These are phyloP conservation scores for Tetracladium maxilliforme DNA, from an alignment of 2,329 filamentous ascomycete species.

Conservation along the genomic window DNA sequence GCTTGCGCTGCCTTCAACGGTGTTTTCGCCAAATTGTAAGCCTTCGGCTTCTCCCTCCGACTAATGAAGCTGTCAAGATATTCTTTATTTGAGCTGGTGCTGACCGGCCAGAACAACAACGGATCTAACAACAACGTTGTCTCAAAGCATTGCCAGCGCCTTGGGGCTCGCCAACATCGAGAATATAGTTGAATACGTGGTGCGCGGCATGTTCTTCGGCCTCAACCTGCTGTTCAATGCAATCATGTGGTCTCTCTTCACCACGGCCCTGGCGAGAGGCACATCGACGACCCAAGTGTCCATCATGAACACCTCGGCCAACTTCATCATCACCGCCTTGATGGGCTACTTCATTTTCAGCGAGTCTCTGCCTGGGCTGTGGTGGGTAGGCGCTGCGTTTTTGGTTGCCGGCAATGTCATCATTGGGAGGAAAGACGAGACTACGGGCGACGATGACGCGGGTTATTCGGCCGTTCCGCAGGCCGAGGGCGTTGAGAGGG, in stretches of 20 bases:
- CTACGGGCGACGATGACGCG: no score
- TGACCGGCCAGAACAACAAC: conserved; percentile 31
- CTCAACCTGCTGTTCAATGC: conserved; percentile 65
- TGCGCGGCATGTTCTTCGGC: conserved; percentile 46
- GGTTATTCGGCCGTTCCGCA: no score
- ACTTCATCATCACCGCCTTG: conserved; percentile 66
- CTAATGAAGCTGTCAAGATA: conserved; percentile 1
- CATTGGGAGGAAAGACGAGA: conserved; percentile 55
- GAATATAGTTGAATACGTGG: conserved; percentile 28
- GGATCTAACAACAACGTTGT: conserved; percentile 35
- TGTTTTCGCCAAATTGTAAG: conserved; percentile 70
- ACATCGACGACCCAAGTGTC: conserved; percentile 66
- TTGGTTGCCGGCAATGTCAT: conserved; percentile 67
- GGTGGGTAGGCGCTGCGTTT: conserved; percentile 62
- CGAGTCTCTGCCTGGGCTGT: conserved; percentile 55
- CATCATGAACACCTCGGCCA: conserved; percentile 70
- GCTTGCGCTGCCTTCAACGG: conserved; percentile 71
- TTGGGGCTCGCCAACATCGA: conserved; percentile 27
- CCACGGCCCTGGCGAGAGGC: conserved; percentile 58
- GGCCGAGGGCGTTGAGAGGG: no score
- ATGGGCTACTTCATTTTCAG: conserved; percentile 57
- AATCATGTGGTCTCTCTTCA: conserved; percentile 77
- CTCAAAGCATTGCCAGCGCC: conserved; percentile 24
- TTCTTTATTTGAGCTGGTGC: background rate
- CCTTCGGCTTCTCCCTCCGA: conserved; percentile 6